These are phyloP conservation scores for Arxiozyma telluris DNA, from an alignment of 1,139 yeast species.

Conservation along the genomic window DNA sequence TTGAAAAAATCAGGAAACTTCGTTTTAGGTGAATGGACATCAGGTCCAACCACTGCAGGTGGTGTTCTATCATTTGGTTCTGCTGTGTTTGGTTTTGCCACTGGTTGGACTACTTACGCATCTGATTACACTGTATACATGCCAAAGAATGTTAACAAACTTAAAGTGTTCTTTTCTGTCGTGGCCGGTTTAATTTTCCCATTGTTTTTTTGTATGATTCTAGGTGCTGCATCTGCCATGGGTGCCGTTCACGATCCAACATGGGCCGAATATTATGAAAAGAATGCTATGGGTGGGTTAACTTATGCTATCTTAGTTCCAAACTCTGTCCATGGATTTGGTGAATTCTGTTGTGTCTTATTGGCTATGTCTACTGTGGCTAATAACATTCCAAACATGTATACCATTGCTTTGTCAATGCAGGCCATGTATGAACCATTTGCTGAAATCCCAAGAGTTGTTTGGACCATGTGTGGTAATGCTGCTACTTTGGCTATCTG, in stretches of 20 bases:
- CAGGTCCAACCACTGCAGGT: slow-evolving; percentile 61
- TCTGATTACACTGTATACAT: slow-evolving; percentile 89
- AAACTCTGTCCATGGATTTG: slow-evolving; percentile 77
- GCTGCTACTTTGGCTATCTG: slow-evolving; percentile 73
- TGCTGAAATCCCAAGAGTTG: slow-evolving; percentile 63
- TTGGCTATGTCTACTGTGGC: slow-evolving; percentile 79
- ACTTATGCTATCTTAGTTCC: slow-evolving; percentile 68
- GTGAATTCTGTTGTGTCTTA: slow-evolving; percentile 79
- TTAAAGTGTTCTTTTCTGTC: slow-evolving; percentile 56
- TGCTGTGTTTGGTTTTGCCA: slow-evolving; percentile 78
- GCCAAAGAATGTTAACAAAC: slow-evolving; percentile 49
- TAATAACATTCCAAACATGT: slow-evolving; percentile 88
- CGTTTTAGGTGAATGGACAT: slow-evolving; percentile 32
- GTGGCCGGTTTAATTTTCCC: slow-evolving; percentile 58
- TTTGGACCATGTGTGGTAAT: slow-evolving; percentile 75
- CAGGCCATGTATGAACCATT: slow-evolving; percentile 75
- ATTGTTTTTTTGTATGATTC: slow-evolving; percentile 58
- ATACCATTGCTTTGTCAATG: slow-evolving; percentile 76
- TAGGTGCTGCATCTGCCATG: slow-evolving; percentile 84
- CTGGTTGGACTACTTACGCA: slow-evolving; percentile 93
- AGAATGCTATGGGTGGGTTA: slow-evolving; percentile 65
- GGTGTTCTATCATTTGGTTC: slow-evolving; percentile 77
- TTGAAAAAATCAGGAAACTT: slow-evolving; percentile 60
- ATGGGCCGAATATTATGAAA: slow-evolving; percentile 38
- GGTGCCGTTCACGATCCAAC: slow-evolving; percentile 37